These are phyloP conservation scores for Blepharisma stoltei DNA, from an alignment of 73 alveolate species.

Conservation along the genomic window DNA sequence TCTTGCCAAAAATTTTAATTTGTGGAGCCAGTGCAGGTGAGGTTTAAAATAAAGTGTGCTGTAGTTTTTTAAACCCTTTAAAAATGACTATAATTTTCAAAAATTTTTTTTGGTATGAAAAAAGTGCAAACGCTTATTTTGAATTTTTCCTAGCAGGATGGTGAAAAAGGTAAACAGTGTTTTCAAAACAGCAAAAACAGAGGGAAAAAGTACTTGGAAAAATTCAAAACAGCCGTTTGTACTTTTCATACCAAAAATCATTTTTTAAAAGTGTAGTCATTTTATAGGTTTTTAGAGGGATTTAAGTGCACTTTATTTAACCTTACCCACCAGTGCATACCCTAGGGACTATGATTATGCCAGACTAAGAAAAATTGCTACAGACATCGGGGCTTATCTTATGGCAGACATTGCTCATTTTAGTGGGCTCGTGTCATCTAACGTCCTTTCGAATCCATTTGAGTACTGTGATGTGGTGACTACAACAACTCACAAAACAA, in stretches of 20 bases:
- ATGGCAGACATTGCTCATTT: slow-evolving; percentile 94
- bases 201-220: too few relatives aligned
- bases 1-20: slow-evolving; percentile 74
- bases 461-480: slow-evolving; percentile 92
- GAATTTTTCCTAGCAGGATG: too few relatives aligned
- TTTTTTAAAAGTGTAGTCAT: background rate
- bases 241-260: background rate
- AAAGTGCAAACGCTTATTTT: too few relatives aligned
- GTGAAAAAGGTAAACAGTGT: too few relatives aligned
- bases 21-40: slow-evolving; percentile 79
- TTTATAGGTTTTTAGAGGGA: too few relatives aligned
- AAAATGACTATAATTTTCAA: too few relatives aligned
- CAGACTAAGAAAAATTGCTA: slow-evolving; percentile 69
- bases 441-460: slow-evolving; percentile 77
- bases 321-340: slow-evolving; percentile 86
- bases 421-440: slow-evolving; percentile 89
- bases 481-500: slow-evolving; percentile 93
- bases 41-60: too few relatives aligned
- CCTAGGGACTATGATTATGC: slow-evolving; percentile 86
- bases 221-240: background rate
- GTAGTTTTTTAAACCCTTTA: too few relatives aligned
- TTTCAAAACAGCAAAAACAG: too few relatives aligned
- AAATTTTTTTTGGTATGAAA: too few relatives aligned
- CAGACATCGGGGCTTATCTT: slow-evolving; percentile 82
- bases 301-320: slow-evolving; percentile 54